Base-by-base conservation (phyloP, 257 asterid species). In the Haberlea rhodopensis region DNA sequence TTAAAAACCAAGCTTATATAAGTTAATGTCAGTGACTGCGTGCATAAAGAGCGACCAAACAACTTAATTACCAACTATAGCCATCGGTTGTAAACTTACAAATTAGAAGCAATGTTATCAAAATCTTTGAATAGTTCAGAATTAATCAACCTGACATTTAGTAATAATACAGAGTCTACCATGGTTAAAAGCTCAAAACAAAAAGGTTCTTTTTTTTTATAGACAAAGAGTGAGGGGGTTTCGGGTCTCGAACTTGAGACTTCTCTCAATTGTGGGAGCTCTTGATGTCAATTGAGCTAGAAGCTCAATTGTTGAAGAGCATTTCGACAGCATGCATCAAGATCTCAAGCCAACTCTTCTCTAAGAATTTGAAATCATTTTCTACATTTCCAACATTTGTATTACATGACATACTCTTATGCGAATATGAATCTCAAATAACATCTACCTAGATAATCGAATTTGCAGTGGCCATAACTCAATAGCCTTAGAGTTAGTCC, bases 311-410 rank as follows among this genome's bases (percentile, higher is more conserved):
- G n/a, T 43, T 13, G 51, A 13, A 43, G 20, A 13, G 16, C 51
- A 43, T 43, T 43, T 43, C 19, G 18, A 43, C 19, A 13, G 59
- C 65, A 53, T 45, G 57, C 63, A 64, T 57, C 23, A 6, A 6
- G 59, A 72, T 55, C 54, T 66, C 34, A 43, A 27, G 27, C 53
- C 62, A 56, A 20, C 34, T 45, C 51, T 43, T 40, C 23, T 27
- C 46, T 54, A 62, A 45, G 20, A 34, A 9, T n/a, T 70, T 18
- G 19, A 21, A 72, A 52, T 19, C n/a, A 25, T 23, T 34, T 22
- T 21, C 66, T 26, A 34, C 26, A 28, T 21, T 28, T 60, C 31
- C 31, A 6, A 23, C 20, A 60, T 18, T 26, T 45, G 19, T 5
- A n/a, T 45, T 43, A 1, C 34, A 59, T 13, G 43, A 32, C 22